Evolutionary conservation across 2,329 filamentous ascomycete species (phyloP), one percentile per base, ranked within the genome.

Genomic region (Monilinia fructigena): DNA sequence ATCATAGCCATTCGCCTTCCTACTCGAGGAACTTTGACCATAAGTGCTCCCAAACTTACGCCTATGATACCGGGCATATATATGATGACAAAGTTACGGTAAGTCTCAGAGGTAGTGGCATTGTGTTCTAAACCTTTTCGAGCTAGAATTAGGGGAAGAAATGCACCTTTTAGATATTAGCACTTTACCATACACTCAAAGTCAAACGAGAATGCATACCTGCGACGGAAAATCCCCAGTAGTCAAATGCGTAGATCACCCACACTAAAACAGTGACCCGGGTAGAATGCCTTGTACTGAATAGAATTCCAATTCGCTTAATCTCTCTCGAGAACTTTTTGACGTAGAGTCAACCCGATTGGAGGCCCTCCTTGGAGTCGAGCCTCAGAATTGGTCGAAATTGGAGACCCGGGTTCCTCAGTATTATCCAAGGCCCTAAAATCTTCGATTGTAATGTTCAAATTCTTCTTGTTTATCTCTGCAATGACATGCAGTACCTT

Each of bases 401-500:
- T 10, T 5, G 35, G 35, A 38, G 55, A 52, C 5, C 16, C 45
- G 16, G n/a, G 18, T 1, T 18, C 35, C 28, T 38, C 42, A 20
- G 16, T 1, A n/a, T 40, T 28, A 28, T 50, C 59, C 48, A 66
- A 28, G 18, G 48, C 28, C 48, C 23, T 45, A 18, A 61, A 55
- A 55, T 68, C 65, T 6, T 69, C 66, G 7, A 60, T 65, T 14
- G 63, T 65, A n/a, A 65, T 11, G 16, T 11, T 52, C 5, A 58
- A 60, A 12, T 47, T 35, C 20, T 55, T 52, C 10, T 70, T 59
- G 69, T 86, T 86, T 11, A 82, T 77, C 20, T 80, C 77, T 0
- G 84, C 84, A 35, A 86, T 82, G 72, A 84, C 80, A 65, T 86
- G 82, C 2, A 87, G 80, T 3, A 85, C 78, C 1, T 78, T 71